A percentile compares a stretch with the other conserved stretches of the same genome.
Evolutionary conservation across 331 rosid species (phyloP).

Genomic region (Malus hybrid): DNA sequence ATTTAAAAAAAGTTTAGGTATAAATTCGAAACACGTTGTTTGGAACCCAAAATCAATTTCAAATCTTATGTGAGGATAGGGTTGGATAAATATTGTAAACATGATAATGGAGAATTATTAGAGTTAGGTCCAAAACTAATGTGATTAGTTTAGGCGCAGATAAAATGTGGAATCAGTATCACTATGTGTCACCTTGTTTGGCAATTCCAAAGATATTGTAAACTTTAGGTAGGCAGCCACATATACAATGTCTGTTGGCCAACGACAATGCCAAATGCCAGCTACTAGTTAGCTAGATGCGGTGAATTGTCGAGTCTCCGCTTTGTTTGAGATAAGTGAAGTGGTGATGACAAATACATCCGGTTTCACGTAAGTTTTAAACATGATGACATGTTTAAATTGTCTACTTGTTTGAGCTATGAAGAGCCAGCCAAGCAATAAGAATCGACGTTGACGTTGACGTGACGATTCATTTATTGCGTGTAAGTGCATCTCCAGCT

Average conservation of each 20-base stretch:
- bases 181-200: neutral
- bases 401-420: neutral
- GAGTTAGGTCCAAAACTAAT: neutral
- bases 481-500: too few species aligned
- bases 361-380: too few species aligned
- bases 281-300: neutral
- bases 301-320: neutral
- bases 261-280: too few species aligned
- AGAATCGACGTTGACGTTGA: neutral
- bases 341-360: accelerated
- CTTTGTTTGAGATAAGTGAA: neutral
- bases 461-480: neutral
- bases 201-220: neutral
- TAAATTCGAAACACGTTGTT: too few species aligned
- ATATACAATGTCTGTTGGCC: too few species aligned
- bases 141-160: neutral
- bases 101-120: neutral
- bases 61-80: too few species aligned
- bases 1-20: too few species aligned
- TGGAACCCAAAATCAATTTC: too few species aligned
- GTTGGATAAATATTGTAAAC: too few species aligned
- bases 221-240: neutral
- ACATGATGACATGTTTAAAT: neutral
- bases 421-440: neutral
- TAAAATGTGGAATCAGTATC: neutral